Evolutionary conservation across 2,329 filamentous ascomycete genomes (phyloP).

Genomic region (Venturia asperata): DNA sequence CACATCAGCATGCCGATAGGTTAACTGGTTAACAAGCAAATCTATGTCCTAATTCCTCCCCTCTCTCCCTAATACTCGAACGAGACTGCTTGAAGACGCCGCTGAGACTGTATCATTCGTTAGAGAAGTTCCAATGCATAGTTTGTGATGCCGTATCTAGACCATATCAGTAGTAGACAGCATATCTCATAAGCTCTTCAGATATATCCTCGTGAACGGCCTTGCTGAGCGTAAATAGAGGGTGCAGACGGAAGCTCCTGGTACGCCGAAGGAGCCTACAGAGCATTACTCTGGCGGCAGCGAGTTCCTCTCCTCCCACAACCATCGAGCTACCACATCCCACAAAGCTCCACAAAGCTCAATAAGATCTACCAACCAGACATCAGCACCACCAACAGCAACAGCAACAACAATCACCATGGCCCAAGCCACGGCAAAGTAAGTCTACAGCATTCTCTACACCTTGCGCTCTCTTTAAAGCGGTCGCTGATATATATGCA

Average conservation of each 20-base stretch:
- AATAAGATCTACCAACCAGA: neutral
- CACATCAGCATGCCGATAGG: neutral
- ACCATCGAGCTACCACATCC: neutral
- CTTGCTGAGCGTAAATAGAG: neutral
- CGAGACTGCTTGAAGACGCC: neutral
- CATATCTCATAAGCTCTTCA: neutral
- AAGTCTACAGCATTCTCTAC: neutral
- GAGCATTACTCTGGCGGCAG: neutral
- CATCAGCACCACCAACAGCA: neutral
- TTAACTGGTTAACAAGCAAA: neutral
- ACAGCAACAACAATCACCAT: neutral
- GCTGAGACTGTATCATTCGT: neutral
- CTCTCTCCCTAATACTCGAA: neutral
- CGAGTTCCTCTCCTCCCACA: neutral
- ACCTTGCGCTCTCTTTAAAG: neutral
- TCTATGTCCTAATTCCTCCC: neutral
- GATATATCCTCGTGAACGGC: neutral
- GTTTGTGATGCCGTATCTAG: neutral
- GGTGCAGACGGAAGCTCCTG: neutral
- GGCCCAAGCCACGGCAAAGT: neutral
- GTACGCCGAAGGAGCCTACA: neutral
- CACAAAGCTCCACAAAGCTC: neutral
- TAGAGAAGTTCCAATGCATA: neutral
- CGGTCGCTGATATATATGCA: neutral
- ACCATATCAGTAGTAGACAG: slow-evolving; percentile 1